phyloP scores from a whole-genome alignment of 176 grass and related monocot species.

The Rhynchospora tenuis region DNA sequence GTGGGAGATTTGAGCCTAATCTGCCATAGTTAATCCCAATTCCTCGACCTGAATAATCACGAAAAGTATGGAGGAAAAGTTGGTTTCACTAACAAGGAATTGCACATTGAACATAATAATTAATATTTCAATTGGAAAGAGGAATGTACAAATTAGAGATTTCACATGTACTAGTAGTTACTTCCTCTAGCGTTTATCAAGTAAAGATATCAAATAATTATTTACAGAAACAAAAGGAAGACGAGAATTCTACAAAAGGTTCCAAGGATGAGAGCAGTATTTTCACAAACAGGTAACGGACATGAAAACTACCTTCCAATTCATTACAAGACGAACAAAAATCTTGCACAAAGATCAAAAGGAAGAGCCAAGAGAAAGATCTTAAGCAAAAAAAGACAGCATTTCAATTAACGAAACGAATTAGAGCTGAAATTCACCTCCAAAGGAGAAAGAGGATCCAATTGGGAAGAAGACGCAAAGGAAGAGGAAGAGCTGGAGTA shows the following conservation, averaged over 20 bases:
- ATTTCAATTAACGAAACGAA: neutral
- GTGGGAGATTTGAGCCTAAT: slow-evolving; percentile 18
- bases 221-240: neutral
- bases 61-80: neutral
- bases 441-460: slow-evolving; percentile 13
- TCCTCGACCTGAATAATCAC: slow-evolving; percentile 12
- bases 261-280: neutral
- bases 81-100: neutral
- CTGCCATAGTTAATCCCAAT: slow-evolving; percentile 28
- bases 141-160: neutral
- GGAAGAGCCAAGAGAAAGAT: neutral
- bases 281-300: neutral
- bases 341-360: neutral
- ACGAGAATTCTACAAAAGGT: neutral
- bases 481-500: neutral
- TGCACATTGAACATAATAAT: neutral
- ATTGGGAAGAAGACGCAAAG: slow-evolving; percentile 3
- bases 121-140: neutral
- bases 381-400: neutral
- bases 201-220: neutral
- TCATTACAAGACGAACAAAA: neutral
- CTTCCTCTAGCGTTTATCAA: neutral
- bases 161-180: neutral
- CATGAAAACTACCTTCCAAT: neutral
- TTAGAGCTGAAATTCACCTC: neutral